Base-by-base conservation (phyloP, 2,329 filamentous ascomycete species). In the Arthroderma sp. region DNA sequence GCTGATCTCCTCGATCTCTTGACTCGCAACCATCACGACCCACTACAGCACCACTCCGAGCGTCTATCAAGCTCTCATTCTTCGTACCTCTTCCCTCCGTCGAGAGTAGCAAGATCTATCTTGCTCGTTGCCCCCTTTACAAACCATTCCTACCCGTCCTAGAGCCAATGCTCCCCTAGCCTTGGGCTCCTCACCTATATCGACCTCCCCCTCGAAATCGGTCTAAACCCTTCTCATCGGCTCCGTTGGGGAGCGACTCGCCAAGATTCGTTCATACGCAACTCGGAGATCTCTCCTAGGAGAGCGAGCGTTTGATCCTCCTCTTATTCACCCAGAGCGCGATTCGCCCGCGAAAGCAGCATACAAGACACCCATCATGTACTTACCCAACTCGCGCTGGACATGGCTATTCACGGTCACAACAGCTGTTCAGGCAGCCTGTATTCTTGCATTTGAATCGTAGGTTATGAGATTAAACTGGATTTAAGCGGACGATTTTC, bases 371-470 rank as follows among this genome's bases (percentile, higher is more conserved):
- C 57, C 59, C 54, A 77, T 66, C 55, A 78, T 88, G 70, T 89
- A 87, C 60, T 78, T 83, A 55, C 82, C 93, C 55, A 84, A 80
- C 60, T 83, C 84, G 46, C 77, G 74, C 58, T 98, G 91, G 89
- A 87, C 88, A 10, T 89, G 86, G 72, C 71, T 78, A 50, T 96
- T 96, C 61, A 78, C 93, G 66, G 63, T 78, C 51, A 74, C 83
- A 32, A 80, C 85, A 32, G 64, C 82, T 38, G 51, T 84, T 46
- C 91, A 98, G 70, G 84, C 86, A 50, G 66, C 83, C 49, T 74
- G 93, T 44, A 84, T 85, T 51, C 74, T 96, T 53, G 81, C 75
- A 27, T 82, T 95, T 52, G 89, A 98, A 72, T 77, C 83, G 86
- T 94, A 74, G 61, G 85, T 72, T 32, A 46, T 11, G 29, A 2